These are phyloP conservation scores for Solanum hybrid DNA, from an alignment of 305 asterid species.

Conservation along the genomic window DNA sequence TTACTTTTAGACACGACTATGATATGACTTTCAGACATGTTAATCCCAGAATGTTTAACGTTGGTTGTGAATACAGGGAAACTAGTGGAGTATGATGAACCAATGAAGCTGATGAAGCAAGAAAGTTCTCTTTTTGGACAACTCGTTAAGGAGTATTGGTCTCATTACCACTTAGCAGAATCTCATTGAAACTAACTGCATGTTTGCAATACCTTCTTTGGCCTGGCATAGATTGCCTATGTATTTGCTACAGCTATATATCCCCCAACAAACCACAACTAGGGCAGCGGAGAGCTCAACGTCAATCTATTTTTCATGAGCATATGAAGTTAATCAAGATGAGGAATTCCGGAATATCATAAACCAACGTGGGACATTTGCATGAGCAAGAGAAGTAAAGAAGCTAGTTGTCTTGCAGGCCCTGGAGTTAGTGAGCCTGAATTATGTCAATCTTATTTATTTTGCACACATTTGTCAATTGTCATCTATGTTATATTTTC, in stretches of 20 bases:
- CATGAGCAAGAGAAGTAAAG: neutral
- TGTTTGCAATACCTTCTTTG: neutral
- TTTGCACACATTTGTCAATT: neutral
- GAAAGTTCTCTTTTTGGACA: slow-evolving; percentile 65
- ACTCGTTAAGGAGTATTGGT: slow-evolving; percentile 86
- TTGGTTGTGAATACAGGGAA: slow-evolving; percentile 34
- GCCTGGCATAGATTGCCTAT: neutral
- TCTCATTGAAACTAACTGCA: slow-evolving; percentile 12
- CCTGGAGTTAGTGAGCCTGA: neutral
- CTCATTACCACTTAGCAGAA: slow-evolving; percentile 51
- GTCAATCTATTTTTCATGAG: neutral
- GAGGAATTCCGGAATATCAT: neutral
- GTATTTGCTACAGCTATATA: neutral
- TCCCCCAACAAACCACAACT: neutral
- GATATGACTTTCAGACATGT: neutral
- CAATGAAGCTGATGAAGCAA: slow-evolving; percentile 61
- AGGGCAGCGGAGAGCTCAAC: neutral
- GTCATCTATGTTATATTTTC: neutral
- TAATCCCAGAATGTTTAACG: neutral
- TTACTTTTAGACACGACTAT: neutral
- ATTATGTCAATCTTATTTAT: neutral
- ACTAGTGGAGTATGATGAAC: slow-evolving; percentile 80
- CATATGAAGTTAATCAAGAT: neutral
- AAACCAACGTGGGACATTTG: neutral
- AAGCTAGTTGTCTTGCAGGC: neutral